Evolutionary conservation across 2,329 filamentous ascomycete genomes (phyloP).

Genomic region (Alternaria sp.): DNA sequence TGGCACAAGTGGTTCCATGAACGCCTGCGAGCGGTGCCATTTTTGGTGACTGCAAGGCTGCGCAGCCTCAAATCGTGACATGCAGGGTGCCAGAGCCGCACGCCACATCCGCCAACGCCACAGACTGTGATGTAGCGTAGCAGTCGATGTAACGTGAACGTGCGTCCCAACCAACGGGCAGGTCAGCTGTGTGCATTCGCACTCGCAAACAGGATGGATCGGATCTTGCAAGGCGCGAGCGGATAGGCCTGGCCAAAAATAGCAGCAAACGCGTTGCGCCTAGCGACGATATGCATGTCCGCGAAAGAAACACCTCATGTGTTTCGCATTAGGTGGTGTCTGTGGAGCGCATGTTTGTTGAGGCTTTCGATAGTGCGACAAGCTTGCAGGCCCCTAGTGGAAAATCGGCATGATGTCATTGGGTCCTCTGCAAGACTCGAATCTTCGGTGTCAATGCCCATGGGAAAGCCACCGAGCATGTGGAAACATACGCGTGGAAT

Average conservation of each 20-base stretch:
- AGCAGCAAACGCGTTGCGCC: conserved; percentile 1
- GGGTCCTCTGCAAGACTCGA: background rate
- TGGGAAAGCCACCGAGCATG: background rate
- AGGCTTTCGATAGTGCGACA: conserved; percentile 6
- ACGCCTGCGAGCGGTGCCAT: conserved; percentile 9
- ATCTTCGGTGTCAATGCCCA: background rate
- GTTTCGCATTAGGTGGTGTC: conserved; percentile 1
- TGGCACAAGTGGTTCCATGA: background rate
- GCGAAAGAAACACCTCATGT: conserved; percentile 1
- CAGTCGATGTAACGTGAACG: background rate
- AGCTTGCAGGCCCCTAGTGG: background rate
- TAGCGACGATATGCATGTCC: background rate
- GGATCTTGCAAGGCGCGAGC: background rate
- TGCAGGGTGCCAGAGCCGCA: conserved; percentile 20
- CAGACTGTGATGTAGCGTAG: background rate
- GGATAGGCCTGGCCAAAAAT: background rate
- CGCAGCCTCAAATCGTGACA: background rate
- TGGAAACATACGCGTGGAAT: conserved; percentile 5
- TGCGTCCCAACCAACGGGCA: background rate
- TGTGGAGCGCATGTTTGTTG: conserved; percentile 8
- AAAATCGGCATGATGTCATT: conserved; percentile 11
- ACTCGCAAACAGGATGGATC: background rate
- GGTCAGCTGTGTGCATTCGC: background rate
- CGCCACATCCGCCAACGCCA: conserved; percentile 22
- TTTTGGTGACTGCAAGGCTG: conserved; percentile 22